Conservation (phyloP, 2,329 filamentous ascomycete species). For the Sporothrix schenckii region DNA sequence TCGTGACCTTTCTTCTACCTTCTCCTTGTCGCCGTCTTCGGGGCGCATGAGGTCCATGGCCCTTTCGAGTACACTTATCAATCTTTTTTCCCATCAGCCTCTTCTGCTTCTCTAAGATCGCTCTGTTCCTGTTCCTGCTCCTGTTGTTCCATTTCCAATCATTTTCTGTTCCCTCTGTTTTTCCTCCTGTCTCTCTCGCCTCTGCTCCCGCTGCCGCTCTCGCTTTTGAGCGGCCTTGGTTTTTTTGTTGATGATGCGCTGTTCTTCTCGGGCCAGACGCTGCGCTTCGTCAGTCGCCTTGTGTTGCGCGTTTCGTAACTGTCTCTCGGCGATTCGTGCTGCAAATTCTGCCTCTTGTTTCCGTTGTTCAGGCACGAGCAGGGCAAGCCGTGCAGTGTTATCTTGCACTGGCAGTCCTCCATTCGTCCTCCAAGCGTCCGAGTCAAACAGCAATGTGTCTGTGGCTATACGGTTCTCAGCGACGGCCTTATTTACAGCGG, state of each 20-base stretch:
- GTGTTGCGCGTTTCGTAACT: not conserved
- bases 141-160: not conserved
- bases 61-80: no score
- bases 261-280: not conserved
- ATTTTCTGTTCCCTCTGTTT: not conserved
- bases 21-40: no score
- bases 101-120: no score
- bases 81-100: no score
- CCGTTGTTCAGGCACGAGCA: no score
- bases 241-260: not conserved
- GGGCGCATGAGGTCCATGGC: no score
- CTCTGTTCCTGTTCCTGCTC: not conserved
- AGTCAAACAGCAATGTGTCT: no score
- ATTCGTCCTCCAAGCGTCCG: no score
- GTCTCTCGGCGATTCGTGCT: not conserved
- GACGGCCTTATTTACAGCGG: not conserved
- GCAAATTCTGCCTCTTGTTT: not conserved
- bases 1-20: no score
- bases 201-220: not conserved
- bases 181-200: not conserved
- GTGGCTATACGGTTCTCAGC: not conserved
- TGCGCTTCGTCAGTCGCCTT: not conserved
- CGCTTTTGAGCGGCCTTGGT: slow-evolving; percentile 4
- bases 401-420: no score
- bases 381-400: no score